A percentile compares a stretch with the other conserved stretches of the same genome.
These are phyloP conservation scores for Edaphochlamys debaryana DNA, from an alignment of 139 green algal species.

Conservation along the genomic window DNA sequence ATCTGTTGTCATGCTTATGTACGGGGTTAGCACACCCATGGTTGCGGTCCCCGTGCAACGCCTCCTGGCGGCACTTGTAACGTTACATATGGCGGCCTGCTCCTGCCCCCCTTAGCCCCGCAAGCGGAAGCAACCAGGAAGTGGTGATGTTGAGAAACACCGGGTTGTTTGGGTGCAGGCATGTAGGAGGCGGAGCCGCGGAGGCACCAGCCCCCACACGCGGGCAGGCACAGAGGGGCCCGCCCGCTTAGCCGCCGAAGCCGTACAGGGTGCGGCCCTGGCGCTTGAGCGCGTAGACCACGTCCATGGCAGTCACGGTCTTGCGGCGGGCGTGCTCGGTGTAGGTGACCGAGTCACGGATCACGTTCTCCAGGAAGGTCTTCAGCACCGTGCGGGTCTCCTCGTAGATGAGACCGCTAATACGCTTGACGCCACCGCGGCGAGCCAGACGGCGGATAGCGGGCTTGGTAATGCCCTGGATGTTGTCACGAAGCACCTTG, in stretches of 20 bases:
- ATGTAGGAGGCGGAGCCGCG: no score
- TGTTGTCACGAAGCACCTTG: conserved; percentile 76
- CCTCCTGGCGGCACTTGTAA: no score
- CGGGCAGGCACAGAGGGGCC: no score
- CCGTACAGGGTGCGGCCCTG: not conserved
- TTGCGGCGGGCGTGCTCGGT: conserved; percentile 95
- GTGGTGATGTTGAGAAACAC: no score
- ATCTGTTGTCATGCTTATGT: no score
- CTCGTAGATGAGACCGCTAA: not conserved
- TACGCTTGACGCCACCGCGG: not conserved
- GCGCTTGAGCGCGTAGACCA: not conserved
- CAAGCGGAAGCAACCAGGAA: not conserved
- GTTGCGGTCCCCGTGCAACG: no score
- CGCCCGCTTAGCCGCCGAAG: not conserved
- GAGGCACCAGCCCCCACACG: no score
- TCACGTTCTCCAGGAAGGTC: not conserved
- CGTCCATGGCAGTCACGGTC: conserved; percentile 82
- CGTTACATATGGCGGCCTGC: no score
- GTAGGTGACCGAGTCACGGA: conserved; percentile 95
- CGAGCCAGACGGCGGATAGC: not conserved
- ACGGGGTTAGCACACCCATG: no score
- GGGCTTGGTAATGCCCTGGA: conserved; percentile 1
- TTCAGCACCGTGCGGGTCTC: not conserved
- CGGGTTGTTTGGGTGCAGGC: no score
- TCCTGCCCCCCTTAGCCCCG: not conserved